A percentile compares a stretch with the other conserved stretches of the same genome.
Conservation (phyloP, 2,329 filamentous ascomycete genomes). For the Chaetomium sp. region DNA sequence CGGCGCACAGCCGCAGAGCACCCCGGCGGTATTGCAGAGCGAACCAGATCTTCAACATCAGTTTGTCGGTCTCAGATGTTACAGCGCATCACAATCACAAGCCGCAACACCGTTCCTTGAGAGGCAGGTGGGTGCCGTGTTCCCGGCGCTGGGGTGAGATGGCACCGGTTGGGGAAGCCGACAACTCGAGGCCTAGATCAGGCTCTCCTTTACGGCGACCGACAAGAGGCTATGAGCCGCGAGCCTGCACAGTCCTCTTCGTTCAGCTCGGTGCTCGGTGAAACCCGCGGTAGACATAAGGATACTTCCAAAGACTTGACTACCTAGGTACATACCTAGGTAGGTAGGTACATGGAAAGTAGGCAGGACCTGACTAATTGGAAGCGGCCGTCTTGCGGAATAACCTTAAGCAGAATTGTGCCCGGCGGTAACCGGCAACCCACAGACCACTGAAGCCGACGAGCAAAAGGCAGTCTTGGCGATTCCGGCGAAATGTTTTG, state of each 20-base stretch:
- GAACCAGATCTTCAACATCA: background rate
- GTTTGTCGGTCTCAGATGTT: background rate
- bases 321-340: too few species aligned
- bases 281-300: background rate
- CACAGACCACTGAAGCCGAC: background rate
- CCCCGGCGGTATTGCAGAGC: constrained; percentile 1
- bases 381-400: background rate
- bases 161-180: background rate
- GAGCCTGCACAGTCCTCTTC: background rate
- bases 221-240: background rate
- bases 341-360: too few species aligned
- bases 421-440: too few species aligned
- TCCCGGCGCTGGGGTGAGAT: background rate
- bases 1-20: background rate
- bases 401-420: background rate
- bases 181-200: background rate
- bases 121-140: background rate
- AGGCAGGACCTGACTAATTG: too few species aligned
- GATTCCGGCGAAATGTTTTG: background rate
- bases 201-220: background rate
- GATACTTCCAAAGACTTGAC: background rate
- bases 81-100: constrained; percentile 2
- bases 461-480: background rate
- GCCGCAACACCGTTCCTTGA: background rate
- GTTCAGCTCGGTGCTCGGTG: background rate